Evolutionary conservation across 352 stramenopile species (phyloP).

Genomic region (Phytophthora parvispora): DNA sequence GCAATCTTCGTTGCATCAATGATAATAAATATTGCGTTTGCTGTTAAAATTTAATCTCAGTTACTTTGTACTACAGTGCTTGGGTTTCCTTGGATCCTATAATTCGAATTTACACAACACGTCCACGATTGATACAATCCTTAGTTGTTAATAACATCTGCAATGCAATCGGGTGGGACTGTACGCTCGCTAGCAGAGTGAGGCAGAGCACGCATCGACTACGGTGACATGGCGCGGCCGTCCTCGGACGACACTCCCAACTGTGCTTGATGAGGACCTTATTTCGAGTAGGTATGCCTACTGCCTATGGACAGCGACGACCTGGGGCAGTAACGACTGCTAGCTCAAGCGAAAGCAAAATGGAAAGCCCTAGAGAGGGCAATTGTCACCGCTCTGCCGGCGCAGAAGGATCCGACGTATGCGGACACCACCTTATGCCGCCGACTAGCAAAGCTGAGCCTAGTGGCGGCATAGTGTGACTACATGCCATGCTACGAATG

Average conservation of each 20-base stretch:
- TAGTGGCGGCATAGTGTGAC: not conserved
- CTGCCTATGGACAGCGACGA: not conserved
- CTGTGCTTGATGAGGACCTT: not conserved
- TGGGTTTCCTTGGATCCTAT: no score
- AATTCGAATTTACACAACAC: no score
- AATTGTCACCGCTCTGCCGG: not conserved
- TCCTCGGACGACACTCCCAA: constrained; percentile 3
- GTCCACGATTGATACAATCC: no score
- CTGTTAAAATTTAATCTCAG: no score
- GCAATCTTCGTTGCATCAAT: no score
- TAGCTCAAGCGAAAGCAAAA: constrained; percentile 2
- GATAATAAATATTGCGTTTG: no score
- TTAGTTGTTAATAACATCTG: no score
- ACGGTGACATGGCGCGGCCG: not conserved
- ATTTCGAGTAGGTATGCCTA: constrained; percentile 5
- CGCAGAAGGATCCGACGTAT: constrained; percentile 15
- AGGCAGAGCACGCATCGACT: no score
- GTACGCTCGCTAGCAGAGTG: no score
- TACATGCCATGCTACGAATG: no score
- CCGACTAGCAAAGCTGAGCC: constrained; percentile 19
- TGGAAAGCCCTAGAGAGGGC: not conserved
- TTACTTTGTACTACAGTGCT: no score
- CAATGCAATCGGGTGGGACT: no score
- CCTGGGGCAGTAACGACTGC: constrained; percentile 2
- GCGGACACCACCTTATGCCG: constrained; percentile 23